phyloP scores from a whole-genome alignment of 805 yeast species.

The Starmerella vaccinii region DNA sequence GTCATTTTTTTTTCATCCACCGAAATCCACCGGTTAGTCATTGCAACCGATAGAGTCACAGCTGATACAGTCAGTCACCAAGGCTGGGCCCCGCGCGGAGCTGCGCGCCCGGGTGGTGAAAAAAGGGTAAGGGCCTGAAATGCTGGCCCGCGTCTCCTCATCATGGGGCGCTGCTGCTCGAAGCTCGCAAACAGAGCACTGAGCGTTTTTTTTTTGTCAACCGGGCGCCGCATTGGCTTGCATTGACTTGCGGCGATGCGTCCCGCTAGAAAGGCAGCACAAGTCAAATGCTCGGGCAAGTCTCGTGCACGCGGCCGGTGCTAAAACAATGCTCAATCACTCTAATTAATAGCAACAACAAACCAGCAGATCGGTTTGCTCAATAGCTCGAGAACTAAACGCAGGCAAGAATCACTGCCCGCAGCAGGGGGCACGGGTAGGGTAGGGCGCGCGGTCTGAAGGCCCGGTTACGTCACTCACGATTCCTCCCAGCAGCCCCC shows the following conservation, averaged over 20 bases:
- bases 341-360: too few species aligned
- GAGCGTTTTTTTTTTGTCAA: too few species aligned
- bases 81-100: not conserved
- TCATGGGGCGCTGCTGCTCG: not conserved
- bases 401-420: not conserved
- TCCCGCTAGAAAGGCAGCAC: too few species aligned
- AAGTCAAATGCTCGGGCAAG: too few species aligned
- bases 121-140: not conserved
- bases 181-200: too few species aligned
- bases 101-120: not conserved
- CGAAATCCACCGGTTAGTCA: constrained; percentile 4
- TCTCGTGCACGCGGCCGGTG: too few species aligned
- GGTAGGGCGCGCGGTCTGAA: not conserved
- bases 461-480: not conserved
- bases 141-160: not conserved
- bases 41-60: constrained; percentile 1
- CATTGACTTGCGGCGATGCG: too few species aligned
- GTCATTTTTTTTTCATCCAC: constrained; percentile 6
- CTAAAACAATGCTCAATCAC: too few species aligned
- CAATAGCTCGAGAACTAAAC: not conserved
- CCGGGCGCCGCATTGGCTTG: too few species aligned
- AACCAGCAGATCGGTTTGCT: not conserved
- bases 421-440: not conserved
- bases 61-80: not conserved
- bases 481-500: not conserved